Base-by-base conservation (phyloP, 371 early-diverging fungal species). In the Apophysomyces sp. region DNA sequence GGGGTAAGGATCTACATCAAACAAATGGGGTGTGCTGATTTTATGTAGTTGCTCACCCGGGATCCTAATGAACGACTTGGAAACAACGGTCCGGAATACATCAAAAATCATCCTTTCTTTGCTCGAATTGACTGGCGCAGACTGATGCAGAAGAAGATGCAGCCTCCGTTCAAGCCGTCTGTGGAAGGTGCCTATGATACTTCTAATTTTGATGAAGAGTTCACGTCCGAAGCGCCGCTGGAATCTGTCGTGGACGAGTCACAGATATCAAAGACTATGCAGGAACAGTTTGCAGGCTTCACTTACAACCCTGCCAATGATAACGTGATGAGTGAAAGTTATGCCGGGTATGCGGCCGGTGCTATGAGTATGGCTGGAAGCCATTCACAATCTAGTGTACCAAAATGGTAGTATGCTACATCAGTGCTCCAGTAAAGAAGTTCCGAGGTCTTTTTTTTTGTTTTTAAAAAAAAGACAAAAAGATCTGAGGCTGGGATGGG, bases 211-310 rank as follows among this genome's bases (percentile, higher is more conserved):
- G 92, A 91, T 60, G 90, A 88, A 52, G 89, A 89, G 69, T 89
- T 89, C 61, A 90, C 91, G 3, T 83, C 88, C 9, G 98, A 98
- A 70, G 80, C 82, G 13, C 94, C 98, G 2, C 77, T 82, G 55
- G 97, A 96, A 71, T 96, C 97, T 6, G 81, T 92, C 31, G 86
- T 84, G 8, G 90, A 92, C 31, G 92, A 89, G 57, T 86, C 92
- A 2, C 85, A 88, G 44, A 82, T 98, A 54, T 90, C 94, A 7
- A 92, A 92, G 66, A 90, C 94, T 3, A 86, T 96, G 62, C 98
- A 98, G 74, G 84, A 92, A 57, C 96, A 96, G 80, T 98, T 98
- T 82, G 88, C 83, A 57, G 98, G 98, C n/a, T 98, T 97, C 36
- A 77, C 78, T 21, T 77, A 72, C 61, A 77, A 77, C 57, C 78